phyloP scores from a whole-genome alignment of 1,139 yeast species.

The Suhomyces guaymorum region DNA sequence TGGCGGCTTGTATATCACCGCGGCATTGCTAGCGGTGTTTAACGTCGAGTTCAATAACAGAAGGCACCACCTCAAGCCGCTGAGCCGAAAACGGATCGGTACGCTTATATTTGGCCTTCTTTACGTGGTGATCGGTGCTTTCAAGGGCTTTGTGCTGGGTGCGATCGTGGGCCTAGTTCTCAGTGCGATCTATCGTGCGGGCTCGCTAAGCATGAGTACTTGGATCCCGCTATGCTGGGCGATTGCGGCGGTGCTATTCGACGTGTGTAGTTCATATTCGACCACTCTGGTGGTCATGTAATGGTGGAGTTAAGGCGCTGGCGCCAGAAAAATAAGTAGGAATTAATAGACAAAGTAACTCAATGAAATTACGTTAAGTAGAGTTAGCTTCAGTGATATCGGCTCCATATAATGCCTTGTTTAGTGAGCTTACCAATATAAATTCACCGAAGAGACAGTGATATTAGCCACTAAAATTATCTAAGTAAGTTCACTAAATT shows the following conservation, averaged over 20 bases:
- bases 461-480: no score
- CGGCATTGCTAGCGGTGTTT: constrained; percentile 64
- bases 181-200: constrained; percentile 72
- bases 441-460: no score
- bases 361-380: no score
- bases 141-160: constrained; percentile 71
- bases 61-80: constrained; percentile 20
- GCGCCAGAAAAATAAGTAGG: not conserved
- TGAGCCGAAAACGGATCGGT: constrained; percentile 17
- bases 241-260: constrained; percentile 62
- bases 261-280: constrained; percentile 63
- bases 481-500: no score
- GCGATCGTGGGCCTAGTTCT: constrained; percentile 68
- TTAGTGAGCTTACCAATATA: no score
- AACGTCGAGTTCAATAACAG: constrained; percentile 29
- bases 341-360: no score
- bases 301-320: not conserved
- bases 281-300: constrained; percentile 28
- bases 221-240: constrained; percentile 93
- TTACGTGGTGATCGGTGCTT: constrained; percentile 55
- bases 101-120: constrained; percentile 40
- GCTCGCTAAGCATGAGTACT: constrained; percentile 79
- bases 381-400: no score
- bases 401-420: no score
- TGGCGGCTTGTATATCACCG: constrained; percentile 59